Evolutionary conservation across 2,329 filamentous ascomycete species (phyloP), one percentile per base, ranked within the genome.

Genomic region (Fusarium oxysporum): DNA sequence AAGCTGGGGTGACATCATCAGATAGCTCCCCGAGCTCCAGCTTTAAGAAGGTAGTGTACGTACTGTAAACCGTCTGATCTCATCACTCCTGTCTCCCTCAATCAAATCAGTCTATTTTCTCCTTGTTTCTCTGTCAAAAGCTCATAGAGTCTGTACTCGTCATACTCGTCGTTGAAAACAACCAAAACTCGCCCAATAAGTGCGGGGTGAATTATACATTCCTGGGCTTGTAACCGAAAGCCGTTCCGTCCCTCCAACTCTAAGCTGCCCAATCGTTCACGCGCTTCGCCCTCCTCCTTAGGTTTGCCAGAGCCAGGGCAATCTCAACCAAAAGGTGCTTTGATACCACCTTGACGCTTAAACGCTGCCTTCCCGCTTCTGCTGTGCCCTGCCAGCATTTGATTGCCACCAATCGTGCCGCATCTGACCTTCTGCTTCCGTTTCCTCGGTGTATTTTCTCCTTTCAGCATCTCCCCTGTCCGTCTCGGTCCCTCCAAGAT

Each of bases 221-320:
- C 50, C 60, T 70, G 57, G 63, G 59, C 67, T 60, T 70, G 73
- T 76, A 77, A 76, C 76, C 76, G 73, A 69, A 70, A 70, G 65
- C 76, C 69, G 72, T 77, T 73, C 76, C 76, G 76, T 78, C 76
- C 76, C 76, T 78, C 76, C 76, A 78, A 76, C 62, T 75, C 63
- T 56, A 41, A 59, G 58, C 54, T 60, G 62, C 57, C 75, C 72
- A 75, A 71, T 76, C 61, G 57, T 70, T 61, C 73, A 63, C 60
- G 32, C 43, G 74, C 65, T 65, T 62, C 63, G 45, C 64, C 65
- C 72, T 71, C 62, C 68, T 64, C 60, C 47, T 59, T 65, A 21
- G 19, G 55, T 68, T 63, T 67, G 40, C 58, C 48, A 61, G 58
- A 23, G 55, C 76, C 62, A 76, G 73, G 71, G 59, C 74, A 74